Evolutionary conservation across 2,329 filamentous ascomycete genomes (phyloP), one percentile per base, ranked within the genome.

Genomic region (Verticillium zaregamsianum): DNA sequence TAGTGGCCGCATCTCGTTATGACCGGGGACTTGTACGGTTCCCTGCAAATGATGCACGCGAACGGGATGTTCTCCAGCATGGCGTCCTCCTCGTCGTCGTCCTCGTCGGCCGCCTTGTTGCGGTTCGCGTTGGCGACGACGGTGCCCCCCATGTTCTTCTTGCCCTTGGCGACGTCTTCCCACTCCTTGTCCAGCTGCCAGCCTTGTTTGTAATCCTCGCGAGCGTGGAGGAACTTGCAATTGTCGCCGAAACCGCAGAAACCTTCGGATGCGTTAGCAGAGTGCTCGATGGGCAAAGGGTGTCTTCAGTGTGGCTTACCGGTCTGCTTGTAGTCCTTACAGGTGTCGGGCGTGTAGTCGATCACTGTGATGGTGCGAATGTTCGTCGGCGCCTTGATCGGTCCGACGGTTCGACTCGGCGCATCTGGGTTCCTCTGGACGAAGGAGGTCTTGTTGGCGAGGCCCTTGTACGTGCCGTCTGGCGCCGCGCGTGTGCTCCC

Each of bases 101-200:
- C 81, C 1, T 69, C 72, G 1, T 69, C 67, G 5, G 65, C 67
- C 11, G 67, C 71, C 49, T 67, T 68, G 49, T 75, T 71, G 15
- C 82, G 79, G 66, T 86, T 84, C 3, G 85, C 85, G 59, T 82
- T 86, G 31, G 86, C 84, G 2, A 90, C 80, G 0, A 86, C 76
- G 3, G 85, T 91, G 7, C 88, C 89, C 5, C 77, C 80, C 0
- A 84, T 67, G 55, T 84, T 81, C 70, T 86, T 88, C 74, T 87
- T 88, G 57, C 85, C 90, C 70, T 90, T 93, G 7, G 87, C 91
- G 2, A 89, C 87, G 39, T 86, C 89, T 72, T 99, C 95, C 95
- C 95, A 99, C 57, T 98, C 94, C 59, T 85, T 84, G 74, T 99
- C 95, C 5, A 99, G 82, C 73, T 98, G 92, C 95, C 95, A 99